Base-by-base conservation (phyloP, 2,329 filamentous ascomycete species). In the Dendryphion nanum region DNA sequence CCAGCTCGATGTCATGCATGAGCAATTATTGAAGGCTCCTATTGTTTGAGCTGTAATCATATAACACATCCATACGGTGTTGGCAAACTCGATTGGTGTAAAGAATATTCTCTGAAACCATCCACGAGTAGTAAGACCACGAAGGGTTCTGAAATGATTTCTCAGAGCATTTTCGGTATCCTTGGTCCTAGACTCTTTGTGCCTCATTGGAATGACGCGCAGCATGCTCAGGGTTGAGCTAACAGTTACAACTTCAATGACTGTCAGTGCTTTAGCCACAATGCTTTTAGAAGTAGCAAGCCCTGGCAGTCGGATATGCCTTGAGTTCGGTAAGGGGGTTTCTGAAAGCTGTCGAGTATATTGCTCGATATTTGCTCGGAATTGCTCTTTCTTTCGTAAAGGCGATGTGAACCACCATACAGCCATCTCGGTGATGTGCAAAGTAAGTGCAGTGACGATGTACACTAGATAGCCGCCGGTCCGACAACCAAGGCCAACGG, bases 391-490 rank as follows among this genome's bases (percentile, higher is more conserved):
- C 6, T 41, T 37, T 16, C 48, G 31, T n/a, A 49, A 31, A 3
- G 47, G 50, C 4, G 52, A 53, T 19, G 48, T 47, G 28, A 56
- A 37, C 60, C 60, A 66, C 66, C 64, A 69, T 1, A 59, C 47
- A 5, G 54, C 18, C 10, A 66, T 49, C 35, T 70, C 67, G 1
- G 59, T 37, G 6, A 64, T 6, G 10, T 70, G 49, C 2, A 66
- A 46, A 1, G 48, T 44, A 2, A 59, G 41, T 12, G 57, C 53
- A 5, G 62, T 34, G 16, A 59, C 33, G 5, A 56, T 46, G 38
- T 67, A 71, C 18, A 71, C 52, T 15, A 68, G 49, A 38, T 72
- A 72, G 6, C 65, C 66, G 6, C 68, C 67, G 28, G 62, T 51
- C 18, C 50, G 48, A 21, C 50, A 53, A 2, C 66, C 23, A 42